These are phyloP conservation scores for Abelmoschus esculentus DNA, from an alignment of 345 rosid species.

Conservation along the genomic window DNA sequence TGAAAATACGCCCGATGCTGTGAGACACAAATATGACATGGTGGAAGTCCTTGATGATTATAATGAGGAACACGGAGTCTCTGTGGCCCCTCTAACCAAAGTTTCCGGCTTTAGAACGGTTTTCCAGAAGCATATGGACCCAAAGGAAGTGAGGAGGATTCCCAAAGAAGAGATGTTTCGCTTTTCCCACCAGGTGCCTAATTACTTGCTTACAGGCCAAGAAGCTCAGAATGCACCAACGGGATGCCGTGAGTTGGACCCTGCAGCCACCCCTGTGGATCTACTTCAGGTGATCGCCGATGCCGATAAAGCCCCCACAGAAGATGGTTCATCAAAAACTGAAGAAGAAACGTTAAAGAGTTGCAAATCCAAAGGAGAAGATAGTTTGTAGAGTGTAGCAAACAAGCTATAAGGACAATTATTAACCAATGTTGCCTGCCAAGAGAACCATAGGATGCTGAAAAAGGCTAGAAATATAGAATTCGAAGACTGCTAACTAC, in stretches of 20 bases:
- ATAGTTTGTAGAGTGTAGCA: conserved; percentile 8
- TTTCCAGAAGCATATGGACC: conserved; percentile 45
- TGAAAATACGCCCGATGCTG: conserved; percentile 51
- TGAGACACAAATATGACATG: conserved; percentile 70
- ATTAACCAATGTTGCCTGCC: neutral
- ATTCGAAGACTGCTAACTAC: conserved; percentile 10
- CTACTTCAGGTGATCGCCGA: conserved; percentile 37
- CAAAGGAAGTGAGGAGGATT: conserved; percentile 36
- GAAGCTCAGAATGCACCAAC: conserved; percentile 58
- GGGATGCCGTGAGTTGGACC: conserved; percentile 81
- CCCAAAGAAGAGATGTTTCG: conserved; percentile 71
- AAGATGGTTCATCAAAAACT: conserved; percentile 14
- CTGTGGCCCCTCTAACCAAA: conserved; percentile 56
- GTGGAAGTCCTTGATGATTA: conserved; percentile 83
- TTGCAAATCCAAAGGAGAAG: conserved; percentile 3
- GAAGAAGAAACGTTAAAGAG: conserved; percentile 3
- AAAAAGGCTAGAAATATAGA: conserved; percentile 7
- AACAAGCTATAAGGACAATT: neutral
- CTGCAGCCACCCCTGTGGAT: conserved; percentile 77
- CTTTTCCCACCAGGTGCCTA: conserved; percentile 89
- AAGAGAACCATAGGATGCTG: conserved; percentile 14
- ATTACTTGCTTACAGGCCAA: conserved; percentile 61
- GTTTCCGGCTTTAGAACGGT: conserved; percentile 63
- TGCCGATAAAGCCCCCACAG: conserved; percentile 13
- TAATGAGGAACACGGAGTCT: conserved; percentile 44